Evolutionary conservation across 495 filamentous ascomycete genomes (phyloP), one percentile per base, ranked within the genome.

Genomic region (Aspergillus sclerotiicarbonarius): DNA sequence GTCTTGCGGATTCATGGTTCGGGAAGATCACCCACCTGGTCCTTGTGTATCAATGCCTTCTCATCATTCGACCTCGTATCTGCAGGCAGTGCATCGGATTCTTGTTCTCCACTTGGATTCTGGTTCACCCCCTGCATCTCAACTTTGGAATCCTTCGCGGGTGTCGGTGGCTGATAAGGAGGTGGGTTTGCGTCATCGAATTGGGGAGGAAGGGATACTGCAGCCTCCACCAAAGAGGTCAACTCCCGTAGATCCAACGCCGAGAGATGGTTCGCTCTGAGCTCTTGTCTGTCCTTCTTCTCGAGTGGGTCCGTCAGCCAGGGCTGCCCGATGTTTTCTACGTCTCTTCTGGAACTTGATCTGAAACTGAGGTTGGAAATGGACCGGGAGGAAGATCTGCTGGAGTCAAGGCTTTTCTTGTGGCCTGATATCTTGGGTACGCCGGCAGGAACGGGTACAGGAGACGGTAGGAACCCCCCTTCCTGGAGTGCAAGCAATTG

Each of bases 271-370:
- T 48, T 60, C 8, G 62, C 64, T 53, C 59, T 67, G 20, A 55
- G 41, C 0, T 63, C 62, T 2, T 20, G 18, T 18, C 51, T 32
- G 29, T 66, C 53, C 19, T 55, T 44, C 18, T 30, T 60, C 43
- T 71, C 62, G 8, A 59, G 60, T 29, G 67, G 68, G 37, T 67
- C 66, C 15, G 63, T 67, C 52, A 79, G 51, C 76, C 74, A 77
- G 41, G 73, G 73, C 56, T 67, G 73, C 19, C 74, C 76, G 51
- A 75, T 76, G 37, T 57, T 67, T 59, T 78, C 73, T 10, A 78
- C 67, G 49, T 77, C 74, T 31, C 62, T 69, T 51, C 68, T 68
- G 0, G 76, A 75, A 53, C 43, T 72, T 0, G 71, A 73, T 29
- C 47, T 62, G 48, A 62, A 60, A 32, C 61, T 64, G 39, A 64